A percentile compares a stretch with the other conserved stretches of the same genome.
These are phyloP conservation scores for Aspergillus ostianus DNA, from an alignment of 495 filamentous ascomycete genomes.

Conservation along the genomic window DNA sequence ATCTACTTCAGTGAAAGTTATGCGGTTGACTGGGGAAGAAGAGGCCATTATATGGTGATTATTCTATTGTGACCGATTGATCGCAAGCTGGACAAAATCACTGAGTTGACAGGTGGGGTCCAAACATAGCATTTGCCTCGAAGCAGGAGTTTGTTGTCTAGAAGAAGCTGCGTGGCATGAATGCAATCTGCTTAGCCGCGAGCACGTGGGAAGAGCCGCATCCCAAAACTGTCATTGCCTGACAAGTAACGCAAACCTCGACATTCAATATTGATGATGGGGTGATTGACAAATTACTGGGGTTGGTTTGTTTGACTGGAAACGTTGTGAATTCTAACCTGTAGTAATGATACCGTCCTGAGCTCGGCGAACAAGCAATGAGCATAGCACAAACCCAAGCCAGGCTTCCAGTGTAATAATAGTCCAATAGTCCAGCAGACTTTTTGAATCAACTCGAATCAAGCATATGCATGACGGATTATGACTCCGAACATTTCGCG, in stretches of 20 bases:
- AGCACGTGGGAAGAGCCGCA: neutral
- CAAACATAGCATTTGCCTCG: neutral
- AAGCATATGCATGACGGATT: conserved; percentile 24
- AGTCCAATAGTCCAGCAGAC: conserved; percentile 15
- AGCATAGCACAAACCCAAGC: neutral
- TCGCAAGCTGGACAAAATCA: neutral
- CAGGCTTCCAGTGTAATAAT: neutral
- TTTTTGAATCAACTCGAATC: conserved; percentile 16
- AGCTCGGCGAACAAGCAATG: neutral
- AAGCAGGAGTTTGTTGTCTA: neutral
- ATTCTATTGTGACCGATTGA: neutral
- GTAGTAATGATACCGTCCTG: neutral
- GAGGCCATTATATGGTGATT: conserved; percentile 18
- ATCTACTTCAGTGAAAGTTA: conserved; percentile 40
- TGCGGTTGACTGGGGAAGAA: conserved; percentile 6
- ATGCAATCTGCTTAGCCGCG: neutral
- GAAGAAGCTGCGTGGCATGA: neutral
- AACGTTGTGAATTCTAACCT: neutral
- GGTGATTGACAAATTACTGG: too few species aligned
- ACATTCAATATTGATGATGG: too few species aligned
- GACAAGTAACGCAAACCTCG: neutral
- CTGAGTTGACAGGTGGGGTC: too few species aligned
- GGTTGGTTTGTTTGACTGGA: neutral
- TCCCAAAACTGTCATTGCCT: neutral
- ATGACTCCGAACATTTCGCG: conserved; percentile 13